A percentile compares a stretch with the other conserved stretches of the same genome.
Conservation (phyloP, 2,329 filamentous ascomycete species). For the Orbilia ellipsospora region DNA sequence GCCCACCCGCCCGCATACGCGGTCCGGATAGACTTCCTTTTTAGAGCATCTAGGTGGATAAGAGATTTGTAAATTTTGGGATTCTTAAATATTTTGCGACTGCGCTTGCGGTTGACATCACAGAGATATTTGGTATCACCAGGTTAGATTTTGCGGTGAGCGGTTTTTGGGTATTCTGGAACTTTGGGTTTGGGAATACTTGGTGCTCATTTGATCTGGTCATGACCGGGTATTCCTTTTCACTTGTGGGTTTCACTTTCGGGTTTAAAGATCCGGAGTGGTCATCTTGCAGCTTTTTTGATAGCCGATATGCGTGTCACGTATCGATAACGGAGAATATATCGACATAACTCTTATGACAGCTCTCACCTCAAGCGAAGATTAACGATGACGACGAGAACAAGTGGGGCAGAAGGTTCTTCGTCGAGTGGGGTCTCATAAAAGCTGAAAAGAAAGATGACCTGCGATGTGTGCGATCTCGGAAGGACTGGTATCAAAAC, state of each 20-base stretch:
- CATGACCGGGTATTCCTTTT: slow-evolving; percentile 21
- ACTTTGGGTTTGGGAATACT: slow-evolving; percentile 1
- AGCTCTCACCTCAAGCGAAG: no score
- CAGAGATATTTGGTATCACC: not conserved
- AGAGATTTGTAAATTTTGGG: not conserved
- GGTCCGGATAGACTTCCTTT: slow-evolving; percentile 8
- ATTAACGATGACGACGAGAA: no score
- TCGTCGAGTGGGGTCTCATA: no score
- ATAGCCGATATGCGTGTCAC: not conserved
- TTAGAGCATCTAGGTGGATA: not conserved
- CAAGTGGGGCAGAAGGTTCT: no score
- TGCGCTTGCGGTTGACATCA: no score
- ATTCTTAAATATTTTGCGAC: not conserved
- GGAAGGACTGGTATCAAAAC: no score
- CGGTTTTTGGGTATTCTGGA: slow-evolving; percentile 10
- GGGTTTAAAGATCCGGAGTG: not conserved
- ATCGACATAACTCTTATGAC: no score
- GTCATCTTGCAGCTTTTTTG: not conserved
- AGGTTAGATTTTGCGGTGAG: slow-evolving; percentile 4
- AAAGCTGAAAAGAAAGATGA: no score
- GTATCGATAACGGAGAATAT: slow-evolving; percentile 13
- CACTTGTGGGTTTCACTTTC: not conserved
- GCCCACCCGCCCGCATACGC: not conserved
- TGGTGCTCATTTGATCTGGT: slow-evolving; percentile 41
- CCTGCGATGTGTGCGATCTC: no score